phyloP scores from a whole-genome alignment of 192 early-diverging fungal genomes.

The Endogone sp. region DNA sequence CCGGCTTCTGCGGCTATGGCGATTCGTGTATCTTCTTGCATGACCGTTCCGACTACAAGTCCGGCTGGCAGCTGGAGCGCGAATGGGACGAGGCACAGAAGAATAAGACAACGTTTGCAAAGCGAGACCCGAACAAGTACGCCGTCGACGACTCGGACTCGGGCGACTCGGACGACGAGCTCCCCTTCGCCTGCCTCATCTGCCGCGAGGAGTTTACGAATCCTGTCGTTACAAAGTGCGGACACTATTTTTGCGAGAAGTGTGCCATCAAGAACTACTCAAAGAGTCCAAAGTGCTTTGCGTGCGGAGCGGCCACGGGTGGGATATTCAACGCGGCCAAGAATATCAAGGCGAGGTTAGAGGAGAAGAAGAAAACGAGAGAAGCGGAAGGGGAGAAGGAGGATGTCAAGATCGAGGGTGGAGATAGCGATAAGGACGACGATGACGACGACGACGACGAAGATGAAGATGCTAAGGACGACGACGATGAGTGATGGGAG shows the following conservation, averaged over 20 bases:
- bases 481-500: too few relatives aligned
- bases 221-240: conserved; percentile 92
- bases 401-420: conserved; percentile 15
- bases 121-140: conserved; percentile 46
- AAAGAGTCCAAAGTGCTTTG: conserved; percentile 88
- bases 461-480: conserved; percentile 12
- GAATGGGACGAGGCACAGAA: conserved; percentile 93
- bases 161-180: conserved; percentile 61
- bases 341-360: conserved; percentile 54
- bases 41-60: conserved; percentile 95
- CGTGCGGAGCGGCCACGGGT: conserved; percentile 77
- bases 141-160: conserved; percentile 40
- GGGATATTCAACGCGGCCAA: conserved; percentile 85
- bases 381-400: conserved; percentile 44
- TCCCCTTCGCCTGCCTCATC: conserved; percentile 95
- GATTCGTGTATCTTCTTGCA: conserved; percentile 98
- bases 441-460: conserved; percentile 29
- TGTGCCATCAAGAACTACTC: conserved; percentile 85
- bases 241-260: conserved; percentile 95
- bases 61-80: conserved; percentile 94
- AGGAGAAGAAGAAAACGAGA: conserved; percentile 48
- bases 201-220: conserved; percentile 85
- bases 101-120: conserved; percentile 39
- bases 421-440: conserved; percentile 8
- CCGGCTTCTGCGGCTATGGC: conserved; percentile 95